Percentiles rank a stretch among this genome's conserved stretches.
Evolutionary conservation across 306 rosid species (phyloP).

Genomic region (Malus domestica): ASM211411v1 NC_041800.1:2280501-2281000

Average conservation of each 20-base stretch:
- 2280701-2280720: conserved; percentile 84
- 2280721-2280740: conserved; percentile 83
- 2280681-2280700: not conserved
- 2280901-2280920: not conserved
- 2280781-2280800: conserved; percentile 85
- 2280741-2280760: conserved; percentile 86
- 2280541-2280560: no score
- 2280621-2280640: not conserved
- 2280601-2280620: not conserved
- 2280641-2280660: not conserved
- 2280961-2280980: not conserved
- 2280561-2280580: not conserved
- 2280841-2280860: conserved; percentile 88
- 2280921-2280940: not conserved
- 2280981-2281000: no score
- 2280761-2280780: conserved; percentile 80
- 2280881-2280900: not conserved
- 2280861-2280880: conserved; percentile 25
- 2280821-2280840: conserved; percentile 87
- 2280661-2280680: not conserved
- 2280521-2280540: no score
- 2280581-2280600: no score
- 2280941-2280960: not conserved
- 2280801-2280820: conserved; percentile 87
- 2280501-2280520: no score